A percentile compares a stretch with the other conserved stretches of the same genome.
Conservation (phyloP, 2,329 filamentous ascomycete species). For the Claviceps citrina region DNA sequence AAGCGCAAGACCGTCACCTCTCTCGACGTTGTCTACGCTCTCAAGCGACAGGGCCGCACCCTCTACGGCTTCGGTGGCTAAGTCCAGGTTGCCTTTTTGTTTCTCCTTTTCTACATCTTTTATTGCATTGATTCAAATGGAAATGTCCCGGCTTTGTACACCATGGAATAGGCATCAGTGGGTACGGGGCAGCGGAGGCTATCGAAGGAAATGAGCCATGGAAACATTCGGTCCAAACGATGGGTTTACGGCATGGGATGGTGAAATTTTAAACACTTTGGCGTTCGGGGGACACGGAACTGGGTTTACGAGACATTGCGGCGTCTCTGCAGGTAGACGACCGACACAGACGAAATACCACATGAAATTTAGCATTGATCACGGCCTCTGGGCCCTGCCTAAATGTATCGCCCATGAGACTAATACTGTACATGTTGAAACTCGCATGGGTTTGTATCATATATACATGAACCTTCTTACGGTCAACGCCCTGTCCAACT, state of each 20-base stretch:
- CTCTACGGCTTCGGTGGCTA: conserved; percentile 87
- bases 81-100: conserved; percentile 12
- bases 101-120: not conserved
- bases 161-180: not conserved
- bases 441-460: too few relatives aligned
- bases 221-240: conserved; percentile 6
- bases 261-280: conserved; percentile 6
- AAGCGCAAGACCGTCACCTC: conserved; percentile 69
- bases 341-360: conserved; percentile 11
- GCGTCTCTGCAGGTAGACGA: conserved; percentile 19
- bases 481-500: not conserved
- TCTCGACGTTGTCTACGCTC: conserved; percentile 51
- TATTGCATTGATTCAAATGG: not conserved
- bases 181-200: not conserved
- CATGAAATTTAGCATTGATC: conserved; percentile 1
- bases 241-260: conserved; percentile 15
- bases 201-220: not conserved
- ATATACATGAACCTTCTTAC: too few relatives aligned
- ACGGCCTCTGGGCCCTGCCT: not conserved
- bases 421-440: too few relatives aligned
- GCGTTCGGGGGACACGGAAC: conserved; percentile 4
- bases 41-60: conserved; percentile 57
- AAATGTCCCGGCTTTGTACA: conserved; percentile 3
- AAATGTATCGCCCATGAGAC: not conserved
- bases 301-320: conserved; percentile 10